phyloP scores from a whole-genome alignment of 176 grass and related monocot species.

The Zea mays region Zm-B73-REFERENCE-NAM-5.0 NC_050104.1:153521001-153521500 shows the following conservation, averaged over 20 bases:
- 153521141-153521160: neutral
- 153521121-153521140: slow-evolving; percentile 24
- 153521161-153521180: neutral
- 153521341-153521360: neutral
- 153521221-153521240: slow-evolving; percentile 63
- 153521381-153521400: slow-evolving; percentile 62
- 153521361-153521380: slow-evolving; percentile 39
- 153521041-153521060: slow-evolving; percentile 46
- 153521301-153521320: slow-evolving; percentile 8
- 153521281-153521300: slow-evolving; percentile 51
- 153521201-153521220: slow-evolving; percentile 67
- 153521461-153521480: slow-evolving; percentile 78
- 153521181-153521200: slow-evolving; percentile 3
- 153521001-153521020: neutral
- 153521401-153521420: slow-evolving; percentile 46
- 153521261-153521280: slow-evolving; percentile 62
- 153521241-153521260: slow-evolving; percentile 79
- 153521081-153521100: slow-evolving; percentile 49
- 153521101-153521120: slow-evolving; percentile 47
- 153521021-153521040: neutral
- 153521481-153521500: slow-evolving; percentile 69
- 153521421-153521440: slow-evolving; percentile 37
- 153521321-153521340: slow-evolving; percentile 18
- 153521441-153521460: slow-evolving; percentile 51
- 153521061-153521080: slow-evolving; percentile 67